phyloP scores from a whole-genome alignment of 208 protist species.

The Endotrypanum monterogeii region DNA sequence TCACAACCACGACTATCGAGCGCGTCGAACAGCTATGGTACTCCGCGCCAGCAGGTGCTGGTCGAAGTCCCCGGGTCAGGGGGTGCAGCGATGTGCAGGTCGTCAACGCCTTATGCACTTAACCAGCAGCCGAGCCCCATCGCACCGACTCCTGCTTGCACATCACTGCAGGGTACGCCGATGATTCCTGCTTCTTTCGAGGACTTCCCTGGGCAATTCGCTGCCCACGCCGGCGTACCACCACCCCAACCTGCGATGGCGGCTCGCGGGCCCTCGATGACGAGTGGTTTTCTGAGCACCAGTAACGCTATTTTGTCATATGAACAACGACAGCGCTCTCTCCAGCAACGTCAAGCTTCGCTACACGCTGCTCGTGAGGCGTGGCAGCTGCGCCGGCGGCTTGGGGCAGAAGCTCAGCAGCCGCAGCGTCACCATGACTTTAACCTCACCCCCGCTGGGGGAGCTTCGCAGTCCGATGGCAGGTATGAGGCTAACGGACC shows the following conservation, averaged over 20 bases:
- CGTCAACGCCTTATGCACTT: constrained; percentile 9
- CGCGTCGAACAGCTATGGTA: constrained; percentile 11
- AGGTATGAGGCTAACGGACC: not conserved
- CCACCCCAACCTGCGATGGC: not conserved
- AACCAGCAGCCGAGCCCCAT: constrained; percentile 28
- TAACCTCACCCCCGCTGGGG: not conserved
- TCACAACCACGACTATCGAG: constrained; percentile 2
- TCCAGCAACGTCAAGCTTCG: constrained; percentile 37
- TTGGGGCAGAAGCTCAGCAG: constrained; percentile 18
- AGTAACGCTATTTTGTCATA: constrained; percentile 39
- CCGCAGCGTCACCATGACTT: constrained; percentile 1
- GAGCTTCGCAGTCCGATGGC: not conserved
- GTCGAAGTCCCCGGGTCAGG: not conserved
- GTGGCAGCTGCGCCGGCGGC: constrained; percentile 23
- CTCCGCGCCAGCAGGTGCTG: constrained; percentile 23
- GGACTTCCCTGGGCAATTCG: constrained; percentile 14
- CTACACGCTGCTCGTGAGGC: constrained; percentile 35
- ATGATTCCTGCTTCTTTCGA: constrained; percentile 10
- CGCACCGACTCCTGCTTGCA: constrained; percentile 3
- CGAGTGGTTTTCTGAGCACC: not conserved
- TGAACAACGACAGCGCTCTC: constrained; percentile 18
- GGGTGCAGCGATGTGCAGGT: not conserved
- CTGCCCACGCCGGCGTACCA: not conserved
- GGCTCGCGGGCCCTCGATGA: not conserved
- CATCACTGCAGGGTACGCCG: constrained; percentile 23